A percentile compares a stretch with the other conserved stretches of the same genome.
phyloP scores from a whole-genome alignment of 23 red algal genomes.

The Gracilaria domingensis region DNA sequence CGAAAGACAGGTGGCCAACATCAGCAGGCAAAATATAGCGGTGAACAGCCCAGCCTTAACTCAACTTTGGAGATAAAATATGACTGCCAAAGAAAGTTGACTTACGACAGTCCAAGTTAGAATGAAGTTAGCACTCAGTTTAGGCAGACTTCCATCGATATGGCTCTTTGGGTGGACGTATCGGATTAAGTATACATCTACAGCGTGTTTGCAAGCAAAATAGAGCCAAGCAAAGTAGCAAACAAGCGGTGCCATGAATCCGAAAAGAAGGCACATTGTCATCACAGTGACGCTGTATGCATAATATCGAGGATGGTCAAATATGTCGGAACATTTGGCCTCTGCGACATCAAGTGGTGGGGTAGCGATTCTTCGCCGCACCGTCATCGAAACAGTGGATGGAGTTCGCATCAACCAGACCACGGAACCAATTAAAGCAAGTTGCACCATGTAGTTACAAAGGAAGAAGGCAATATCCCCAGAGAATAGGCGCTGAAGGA shows the following conservation, averaged over 20 bases:
- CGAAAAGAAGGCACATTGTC: slow-evolving; percentile 94
- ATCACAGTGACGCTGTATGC: slow-evolving; percentile 90
- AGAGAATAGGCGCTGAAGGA: slow-evolving; percentile 90
- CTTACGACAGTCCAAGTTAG: slow-evolving; percentile 80
- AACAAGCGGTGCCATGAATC: slow-evolving; percentile 91
- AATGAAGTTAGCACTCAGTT: slow-evolving; percentile 71
- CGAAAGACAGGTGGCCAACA: slow-evolving; percentile 45
- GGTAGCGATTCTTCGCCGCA: slow-evolving; percentile 65
- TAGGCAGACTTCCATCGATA: slow-evolving; percentile 85
- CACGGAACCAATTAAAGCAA: slow-evolving; percentile 87
- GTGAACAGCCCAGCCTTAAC: slow-evolving; percentile 48
- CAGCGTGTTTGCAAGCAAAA: slow-evolving; percentile 91
- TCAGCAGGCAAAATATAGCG: slow-evolving; percentile 53
- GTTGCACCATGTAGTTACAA: slow-evolving; percentile 94
- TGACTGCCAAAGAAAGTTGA: slow-evolving; percentile 68
- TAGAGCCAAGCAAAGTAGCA: slow-evolving; percentile 91
- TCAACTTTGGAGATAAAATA: slow-evolving; percentile 78
- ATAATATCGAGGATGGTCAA: slow-evolving; percentile 95
- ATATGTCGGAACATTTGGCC: slow-evolving; percentile 83
- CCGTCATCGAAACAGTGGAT: slow-evolving; percentile 72
- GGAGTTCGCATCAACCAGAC: slow-evolving; percentile 80
- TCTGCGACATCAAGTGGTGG: slow-evolving; percentile 85
- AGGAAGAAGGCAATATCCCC: slow-evolving; percentile 97
- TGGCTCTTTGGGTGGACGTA: slow-evolving; percentile 87
- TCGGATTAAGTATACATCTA: slow-evolving; percentile 86